Evolutionary conservation across 805 yeast species (phyloP).

Genomic region (Cyberlindnera maritima): DNA sequence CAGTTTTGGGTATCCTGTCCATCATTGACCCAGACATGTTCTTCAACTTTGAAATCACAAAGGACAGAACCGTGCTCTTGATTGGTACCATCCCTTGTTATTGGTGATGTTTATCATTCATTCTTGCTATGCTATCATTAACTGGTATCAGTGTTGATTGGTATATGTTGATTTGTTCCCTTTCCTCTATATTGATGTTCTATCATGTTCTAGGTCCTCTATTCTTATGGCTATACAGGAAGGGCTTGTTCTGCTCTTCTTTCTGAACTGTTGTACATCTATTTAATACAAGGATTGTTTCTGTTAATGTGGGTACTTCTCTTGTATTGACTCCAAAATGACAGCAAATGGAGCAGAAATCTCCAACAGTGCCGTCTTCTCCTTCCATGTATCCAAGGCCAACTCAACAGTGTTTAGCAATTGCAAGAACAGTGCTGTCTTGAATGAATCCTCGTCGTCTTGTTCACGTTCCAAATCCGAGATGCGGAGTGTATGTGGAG

Average conservation of each 20-base stretch:
- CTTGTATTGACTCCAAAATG: constrained; percentile 40
- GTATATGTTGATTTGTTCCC: constrained; percentile 51
- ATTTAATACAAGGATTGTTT: too few relatives aligned
- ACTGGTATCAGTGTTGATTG: too few relatives aligned
- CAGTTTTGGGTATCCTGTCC: constrained; percentile 74
- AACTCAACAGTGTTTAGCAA: constrained; percentile 31
- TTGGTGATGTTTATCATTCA: constrained; percentile 60
- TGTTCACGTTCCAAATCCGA: constrained; percentile 22
- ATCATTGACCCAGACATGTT: constrained; percentile 87
- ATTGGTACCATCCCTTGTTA: constrained; percentile 76
- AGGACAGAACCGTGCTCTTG: constrained; percentile 76
- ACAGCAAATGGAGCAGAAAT: constrained; percentile 46
- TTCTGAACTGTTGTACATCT: too few relatives aligned
- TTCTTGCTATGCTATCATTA: too few relatives aligned
- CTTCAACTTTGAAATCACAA: constrained; percentile 82
- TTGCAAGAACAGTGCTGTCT: constrained; percentile 28
- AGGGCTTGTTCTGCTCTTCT: too few relatives aligned
- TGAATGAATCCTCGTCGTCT: constrained; percentile 30
- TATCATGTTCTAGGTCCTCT: too few relatives aligned
- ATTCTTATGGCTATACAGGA: too few relatives aligned
- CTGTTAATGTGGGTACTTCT: constrained; percentile 36
- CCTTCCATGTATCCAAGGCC: constrained; percentile 53
- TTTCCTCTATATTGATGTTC: too few relatives aligned
- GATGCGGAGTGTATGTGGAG: constrained; percentile 15
- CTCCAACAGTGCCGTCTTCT: constrained; percentile 59